Base-by-base conservation (phyloP, 1,284 basidiomycete species). In the Caloboletus inedulis region DNA sequence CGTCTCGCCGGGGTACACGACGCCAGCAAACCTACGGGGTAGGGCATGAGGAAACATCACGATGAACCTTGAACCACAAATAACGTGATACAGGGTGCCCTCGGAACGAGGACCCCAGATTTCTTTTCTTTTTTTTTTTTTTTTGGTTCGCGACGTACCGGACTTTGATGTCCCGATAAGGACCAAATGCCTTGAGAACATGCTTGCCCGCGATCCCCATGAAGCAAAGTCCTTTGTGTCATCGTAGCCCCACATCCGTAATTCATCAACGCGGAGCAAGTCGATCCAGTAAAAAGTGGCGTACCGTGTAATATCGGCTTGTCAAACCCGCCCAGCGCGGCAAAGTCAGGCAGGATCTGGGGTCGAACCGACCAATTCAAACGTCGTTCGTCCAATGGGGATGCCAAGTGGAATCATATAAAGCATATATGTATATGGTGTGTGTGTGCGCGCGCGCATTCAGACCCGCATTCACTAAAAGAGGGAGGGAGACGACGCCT, bases 201-300 rank as follows among this genome's bases (percentile, higher is more conserved):
- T 98, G 93, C 74, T 98, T 98, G n/a, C 87, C 92, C 9, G 94
- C 83, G 57, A 98, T 88, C 46, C 96, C 96, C 80, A 98, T 91
- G 41, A 80, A 91, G 76, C 94, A 98, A 7, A 99, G 82, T 23
- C 89, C 87, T 80, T 39, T 27, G 35, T 39, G 33, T 31, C 43
- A 39, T 39, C 41, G 34, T 5, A 21, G 0, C 40, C 55, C 44
- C 25, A 34, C 29, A 8, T 41, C 27, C 40, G 7, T 6, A 27
- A 25, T 13, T 2, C n/a, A 18, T 63, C 35, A 60, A 34, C 14
- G 10, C 1, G 23, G 33, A 34, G 36, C 0, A 27, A 25, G 16
- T 39, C 31, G 16, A 34, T 19, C 5, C 21, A 12, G 23, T 3
- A 10, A 4, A 4, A 7, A 9, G 33, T 27, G 53, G 27, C 59